phyloP scores from a whole-genome alignment of 202 grass and related monocot species.

The Hordeum pubiflorum region DNA sequence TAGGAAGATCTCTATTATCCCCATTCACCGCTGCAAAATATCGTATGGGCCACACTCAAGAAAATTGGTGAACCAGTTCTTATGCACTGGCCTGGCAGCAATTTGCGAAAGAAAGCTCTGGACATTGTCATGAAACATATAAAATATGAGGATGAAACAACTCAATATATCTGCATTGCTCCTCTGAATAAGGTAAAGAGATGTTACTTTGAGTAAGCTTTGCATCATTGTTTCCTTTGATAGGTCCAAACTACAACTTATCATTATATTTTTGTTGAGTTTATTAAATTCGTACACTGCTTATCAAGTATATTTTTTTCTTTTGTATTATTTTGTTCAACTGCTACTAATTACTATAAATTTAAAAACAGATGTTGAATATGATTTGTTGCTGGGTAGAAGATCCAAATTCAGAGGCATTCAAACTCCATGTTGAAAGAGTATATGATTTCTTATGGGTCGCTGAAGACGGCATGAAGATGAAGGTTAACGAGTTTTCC shows the following conservation, averaged over 20 bases:
- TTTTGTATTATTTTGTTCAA: background rate
- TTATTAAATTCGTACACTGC: background rate
- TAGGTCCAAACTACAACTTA: background rate
- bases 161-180: conserved; percentile 78
- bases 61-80: conserved; percentile 84
- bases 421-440: conserved; percentile 24
- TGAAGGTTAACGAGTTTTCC: background rate
- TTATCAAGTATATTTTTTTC: background rate
- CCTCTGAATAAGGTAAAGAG: conserved; percentile 74
- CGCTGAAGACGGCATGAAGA: conserved; percentile 54
- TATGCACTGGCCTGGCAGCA: conserved; percentile 69
- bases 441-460: conserved; percentile 38
- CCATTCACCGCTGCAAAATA: conserved; percentile 71
- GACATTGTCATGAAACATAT: conserved; percentile 62
- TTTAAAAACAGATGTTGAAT: conserved; percentile 16
- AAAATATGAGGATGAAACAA: conserved; percentile 92
- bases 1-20: conserved; percentile 93
- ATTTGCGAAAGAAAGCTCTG: conserved; percentile 69
- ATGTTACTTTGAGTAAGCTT: background rate
- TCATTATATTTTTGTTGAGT: background rate
- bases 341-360: background rate
- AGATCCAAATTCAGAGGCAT: conserved; percentile 24
- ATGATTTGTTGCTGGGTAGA: conserved; percentile 25
- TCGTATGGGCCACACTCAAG: conserved; percentile 71
- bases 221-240: background rate